Conservation (phyloP, 106 monocot genomes). For the Narthecium ossifragum region DNA sequence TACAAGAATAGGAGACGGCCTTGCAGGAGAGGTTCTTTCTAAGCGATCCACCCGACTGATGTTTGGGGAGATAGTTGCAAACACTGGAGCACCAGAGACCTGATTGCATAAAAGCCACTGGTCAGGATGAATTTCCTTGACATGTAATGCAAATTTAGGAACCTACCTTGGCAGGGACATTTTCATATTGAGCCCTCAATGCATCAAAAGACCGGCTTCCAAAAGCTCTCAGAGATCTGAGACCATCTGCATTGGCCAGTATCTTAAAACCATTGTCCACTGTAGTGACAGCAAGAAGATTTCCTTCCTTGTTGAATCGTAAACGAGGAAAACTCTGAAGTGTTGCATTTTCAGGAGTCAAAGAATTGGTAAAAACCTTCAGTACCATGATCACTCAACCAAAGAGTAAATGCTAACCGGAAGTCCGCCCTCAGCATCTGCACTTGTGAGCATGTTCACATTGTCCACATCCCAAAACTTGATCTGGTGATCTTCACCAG, state of each 20-base stretch:
- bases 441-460: slow-evolving; percentile 56
- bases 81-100: slow-evolving; percentile 44
- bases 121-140: not conserved
- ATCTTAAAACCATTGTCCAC: slow-evolving; percentile 78
- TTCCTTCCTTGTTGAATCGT: slow-evolving; percentile 87
- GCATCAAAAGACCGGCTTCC: slow-evolving; percentile 48
- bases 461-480: slow-evolving; percentile 87
- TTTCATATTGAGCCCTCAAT: slow-evolving; percentile 11
- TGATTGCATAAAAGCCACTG: slow-evolving; percentile 8
- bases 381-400: not conserved
- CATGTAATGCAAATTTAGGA: not conserved
- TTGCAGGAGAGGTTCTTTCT: slow-evolving; percentile 69
- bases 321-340: slow-evolving; percentile 56
- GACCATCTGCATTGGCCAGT: slow-evolving; percentile 71
- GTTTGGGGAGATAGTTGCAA: slow-evolving; percentile 41
- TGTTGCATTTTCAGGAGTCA: not conserved
- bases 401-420: slow-evolving; percentile 39
- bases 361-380: slow-evolving; percentile 1
- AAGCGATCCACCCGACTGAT: slow-evolving; percentile 41
- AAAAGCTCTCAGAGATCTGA: slow-evolving; percentile 43
- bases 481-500: slow-evolving; percentile 74
- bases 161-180: not conserved
- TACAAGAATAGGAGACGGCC: slow-evolving; percentile 50
- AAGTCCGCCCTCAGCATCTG: slow-evolving; percentile 70
- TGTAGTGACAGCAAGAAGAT: slow-evolving; percentile 71